Percentiles rank a stretch among this genome's conserved stretches.
phyloP scores from a whole-genome alignment of 1,284 basidiomycete species.

The Rhodotorula sp. region DNA sequence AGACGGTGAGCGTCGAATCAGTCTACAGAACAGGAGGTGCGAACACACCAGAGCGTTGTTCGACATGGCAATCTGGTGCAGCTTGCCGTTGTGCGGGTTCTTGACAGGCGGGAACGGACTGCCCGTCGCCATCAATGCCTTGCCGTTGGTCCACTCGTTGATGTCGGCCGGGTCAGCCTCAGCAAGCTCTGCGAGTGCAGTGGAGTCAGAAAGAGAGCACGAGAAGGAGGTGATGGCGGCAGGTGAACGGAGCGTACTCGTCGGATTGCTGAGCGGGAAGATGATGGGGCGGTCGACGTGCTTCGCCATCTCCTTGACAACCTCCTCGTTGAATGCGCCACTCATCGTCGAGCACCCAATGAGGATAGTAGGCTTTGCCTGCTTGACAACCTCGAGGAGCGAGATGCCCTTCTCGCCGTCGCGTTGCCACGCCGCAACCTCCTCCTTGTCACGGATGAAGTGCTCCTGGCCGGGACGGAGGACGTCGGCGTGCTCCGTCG shows the following conservation, averaged over 20 bases:
- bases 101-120: constrained; percentile 68
- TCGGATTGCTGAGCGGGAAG: constrained; percentile 75
- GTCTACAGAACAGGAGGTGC: no score
- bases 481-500: constrained; percentile 55
- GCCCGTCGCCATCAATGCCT: constrained; percentile 74
- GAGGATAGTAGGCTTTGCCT: constrained; percentile 68
- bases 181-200: constrained; percentile 56
- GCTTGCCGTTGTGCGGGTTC: constrained; percentile 29
- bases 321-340: constrained; percentile 76
- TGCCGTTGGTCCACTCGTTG: constrained; percentile 72
- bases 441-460: constrained; percentile 53
- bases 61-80: constrained; percentile 64
- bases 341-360: constrained; percentile 78
- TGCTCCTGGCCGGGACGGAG: constrained; percentile 56
- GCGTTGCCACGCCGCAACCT: constrained; percentile 53
- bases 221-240: no score
- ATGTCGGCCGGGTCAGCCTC: constrained; percentile 72
- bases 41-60: constrained; percentile 60
- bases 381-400: constrained; percentile 68
- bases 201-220: not conserved
- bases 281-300: constrained; percentile 73
- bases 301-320: constrained; percentile 66
- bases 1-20: no score
- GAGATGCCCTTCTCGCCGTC: constrained; percentile 57
- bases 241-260: constrained; percentile 43